A percentile compares a stretch with the other conserved stretches of the same genome.
Evolutionary conservation across 208 protist genomes (phyloP).

Genomic region (Crithidia mellificae): DNA sequence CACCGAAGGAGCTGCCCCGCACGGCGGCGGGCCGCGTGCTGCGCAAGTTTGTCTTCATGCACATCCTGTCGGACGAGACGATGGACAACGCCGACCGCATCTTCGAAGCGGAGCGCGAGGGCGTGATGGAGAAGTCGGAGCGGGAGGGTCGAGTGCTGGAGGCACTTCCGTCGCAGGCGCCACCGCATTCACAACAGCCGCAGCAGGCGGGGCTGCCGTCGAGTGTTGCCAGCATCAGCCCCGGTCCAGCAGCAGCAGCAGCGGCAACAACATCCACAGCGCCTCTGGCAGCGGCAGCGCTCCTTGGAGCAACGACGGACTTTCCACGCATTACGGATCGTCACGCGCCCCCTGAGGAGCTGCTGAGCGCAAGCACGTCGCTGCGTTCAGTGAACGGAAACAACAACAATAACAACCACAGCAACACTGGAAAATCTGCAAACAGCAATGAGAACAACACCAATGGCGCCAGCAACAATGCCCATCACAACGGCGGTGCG

Average conservation of each 20-base stretch:
- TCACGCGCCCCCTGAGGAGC: slow-evolving; percentile 13
- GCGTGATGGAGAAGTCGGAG: slow-evolving; percentile 14
- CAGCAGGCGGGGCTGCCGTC: not conserved
- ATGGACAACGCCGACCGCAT: slow-evolving; percentile 25
- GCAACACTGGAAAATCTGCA: not conserved
- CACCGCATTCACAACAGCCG: not conserved
- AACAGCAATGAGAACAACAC: not conserved
- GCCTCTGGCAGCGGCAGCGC: no score
- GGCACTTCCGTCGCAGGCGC: not conserved
- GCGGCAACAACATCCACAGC: not conserved
- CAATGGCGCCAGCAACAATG: slow-evolving; percentile 4
- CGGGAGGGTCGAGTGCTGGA: slow-evolving; percentile 14
- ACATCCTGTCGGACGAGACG: slow-evolving; percentile 69
- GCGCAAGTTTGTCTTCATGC: slow-evolving; percentile 36
- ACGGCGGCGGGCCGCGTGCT: slow-evolving; percentile 40
- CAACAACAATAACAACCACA: no score
- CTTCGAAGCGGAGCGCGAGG: slow-evolving; percentile 21
- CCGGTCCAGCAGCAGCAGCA: not conserved
- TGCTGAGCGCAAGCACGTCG: slow-evolving; percentile 19
- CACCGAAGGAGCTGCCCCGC: slow-evolving; percentile 16
- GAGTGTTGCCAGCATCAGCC: not conserved
- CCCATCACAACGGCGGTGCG: slow-evolving; percentile 1
- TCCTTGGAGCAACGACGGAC: no score
- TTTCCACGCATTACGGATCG: slow-evolving; percentile 23
- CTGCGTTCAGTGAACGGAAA: slow-evolving; percentile 18